Conservation (phyloP, 179 eudicot species). For the Spergularia azorica region DNA sequence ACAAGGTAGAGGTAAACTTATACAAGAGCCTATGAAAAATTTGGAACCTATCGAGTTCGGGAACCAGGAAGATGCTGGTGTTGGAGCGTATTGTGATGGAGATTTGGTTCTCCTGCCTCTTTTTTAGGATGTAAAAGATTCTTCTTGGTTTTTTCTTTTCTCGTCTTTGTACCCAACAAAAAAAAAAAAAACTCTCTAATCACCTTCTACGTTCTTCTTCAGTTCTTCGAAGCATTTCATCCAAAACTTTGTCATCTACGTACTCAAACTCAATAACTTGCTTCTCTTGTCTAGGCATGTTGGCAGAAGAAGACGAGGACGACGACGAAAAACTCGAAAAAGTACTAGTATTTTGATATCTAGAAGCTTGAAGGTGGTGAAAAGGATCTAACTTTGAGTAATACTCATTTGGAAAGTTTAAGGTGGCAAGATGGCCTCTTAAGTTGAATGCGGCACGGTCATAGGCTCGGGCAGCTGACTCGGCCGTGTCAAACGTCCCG, state of each 20-base stretch:
- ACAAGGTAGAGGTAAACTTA: no score
- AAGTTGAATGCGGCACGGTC: conserved; percentile 53
- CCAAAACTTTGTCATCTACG: conserved; percentile 51
- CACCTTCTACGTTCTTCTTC: conserved; percentile 25
- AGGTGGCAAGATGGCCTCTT: conserved; percentile 61
- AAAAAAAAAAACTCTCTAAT: background rate
- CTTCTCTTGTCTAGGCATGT: conserved; percentile 28
- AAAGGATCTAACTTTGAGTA: conserved; percentile 32
- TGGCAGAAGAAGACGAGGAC: background rate
- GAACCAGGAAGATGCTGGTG: no score
- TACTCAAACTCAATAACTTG: conserved; percentile 59
- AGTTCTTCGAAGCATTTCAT: conserved; percentile 49
- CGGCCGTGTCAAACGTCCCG: conserved; percentile 55
- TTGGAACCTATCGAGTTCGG: no score
- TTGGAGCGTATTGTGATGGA: no score
- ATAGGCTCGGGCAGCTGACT: conserved; percentile 60
- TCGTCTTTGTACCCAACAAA: no score
- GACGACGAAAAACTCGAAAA: conserved; percentile 17
- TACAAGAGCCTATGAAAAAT: no score
- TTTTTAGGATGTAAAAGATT: no score
- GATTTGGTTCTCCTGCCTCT: no score
- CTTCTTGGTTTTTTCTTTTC: no score
- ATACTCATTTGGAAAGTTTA: conserved; percentile 60
- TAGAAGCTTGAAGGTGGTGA: conserved; percentile 20
- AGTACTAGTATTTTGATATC: conserved; percentile 14